A percentile compares a stretch with the other conserved stretches of the same genome.
phyloP scores from a whole-genome alignment of 768 basidiomycete species.

The Auriscalpium vulgare region DNA sequence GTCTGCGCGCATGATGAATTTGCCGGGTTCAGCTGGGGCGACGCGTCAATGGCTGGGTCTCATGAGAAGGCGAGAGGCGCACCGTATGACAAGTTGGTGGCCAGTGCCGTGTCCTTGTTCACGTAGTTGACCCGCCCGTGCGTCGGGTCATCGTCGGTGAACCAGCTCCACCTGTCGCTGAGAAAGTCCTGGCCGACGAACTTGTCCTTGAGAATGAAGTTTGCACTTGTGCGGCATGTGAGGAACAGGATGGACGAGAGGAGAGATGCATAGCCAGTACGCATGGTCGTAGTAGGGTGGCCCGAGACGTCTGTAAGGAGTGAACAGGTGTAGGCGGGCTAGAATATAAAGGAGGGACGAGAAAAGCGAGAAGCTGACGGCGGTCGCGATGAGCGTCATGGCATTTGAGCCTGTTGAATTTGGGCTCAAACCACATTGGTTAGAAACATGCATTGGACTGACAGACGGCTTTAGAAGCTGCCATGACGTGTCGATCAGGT shows the following conservation, averaged over 20 bases:
- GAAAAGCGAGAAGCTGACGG: slow-evolving; percentile 15
- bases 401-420: too few species aligned
- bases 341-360: slow-evolving; percentile 19
- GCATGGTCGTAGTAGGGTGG: slow-evolving; percentile 22
- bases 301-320: slow-evolving; percentile 13
- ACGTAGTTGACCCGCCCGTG: slow-evolving; percentile 60
- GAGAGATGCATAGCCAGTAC: slow-evolving; percentile 22
- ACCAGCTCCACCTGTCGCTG: slow-evolving; percentile 35
- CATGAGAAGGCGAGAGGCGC: slow-evolving; percentile 6
- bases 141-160: slow-evolving; percentile 49
- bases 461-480: too few species aligned
- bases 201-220: slow-evolving; percentile 6
- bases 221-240: slow-evolving; percentile 1
- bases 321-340: slow-evolving; percentile 11
- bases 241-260: slow-evolving; percentile 1
- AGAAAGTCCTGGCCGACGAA: slow-evolving; percentile 37
- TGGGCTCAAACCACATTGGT: too few species aligned
- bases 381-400: neutral
- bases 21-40: slow-evolving; percentile 27
- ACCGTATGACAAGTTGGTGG: slow-evolving; percentile 41
- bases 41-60: neutral
- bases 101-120: slow-evolving; percentile 32
- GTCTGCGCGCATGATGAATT: slow-evolving; percentile 56
- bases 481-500: too few species aligned
- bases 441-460: too few species aligned